Conservation (phyloP, 495 filamentous ascomycete species). For the Parathielavia appendiculata region DNA sequence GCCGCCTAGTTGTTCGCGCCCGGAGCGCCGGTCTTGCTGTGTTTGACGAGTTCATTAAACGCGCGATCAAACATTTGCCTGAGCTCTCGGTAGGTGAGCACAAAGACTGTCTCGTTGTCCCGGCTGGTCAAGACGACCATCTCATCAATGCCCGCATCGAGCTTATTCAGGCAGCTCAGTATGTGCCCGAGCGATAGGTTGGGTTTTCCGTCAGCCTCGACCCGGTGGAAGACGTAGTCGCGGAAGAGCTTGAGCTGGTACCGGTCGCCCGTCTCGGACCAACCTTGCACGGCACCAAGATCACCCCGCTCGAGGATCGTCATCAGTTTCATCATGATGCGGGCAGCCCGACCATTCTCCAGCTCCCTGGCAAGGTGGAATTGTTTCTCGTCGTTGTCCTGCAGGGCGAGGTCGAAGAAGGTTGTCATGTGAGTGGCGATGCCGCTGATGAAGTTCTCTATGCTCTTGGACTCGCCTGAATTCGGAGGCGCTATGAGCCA, state of each 20-base stretch:
- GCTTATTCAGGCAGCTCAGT: conserved; percentile 74
- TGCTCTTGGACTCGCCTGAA: conserved; percentile 53
- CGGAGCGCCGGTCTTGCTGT: conserved; percentile 31
- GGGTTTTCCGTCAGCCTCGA: conserved; percentile 74
- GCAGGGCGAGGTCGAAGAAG: conserved; percentile 67
- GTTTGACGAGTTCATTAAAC: conserved; percentile 73
- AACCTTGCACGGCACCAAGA: conserved; percentile 64
- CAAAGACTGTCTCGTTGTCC: conserved; percentile 79
- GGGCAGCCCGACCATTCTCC: conserved; percentile 83
- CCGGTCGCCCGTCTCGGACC: conserved; percentile 87
- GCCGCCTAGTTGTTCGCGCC: conserved; percentile 23
- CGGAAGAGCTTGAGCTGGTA: conserved; percentile 90
- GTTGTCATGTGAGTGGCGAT: conserved; percentile 68
- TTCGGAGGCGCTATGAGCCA: conserved; percentile 65
- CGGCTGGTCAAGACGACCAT: conserved; percentile 77
- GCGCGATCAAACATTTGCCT: conserved; percentile 71
- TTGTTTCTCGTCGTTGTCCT: conserved; percentile 59
- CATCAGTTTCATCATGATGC: conserved; percentile 76
- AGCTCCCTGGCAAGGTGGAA: conserved; percentile 68
- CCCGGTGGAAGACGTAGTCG: conserved; percentile 95
- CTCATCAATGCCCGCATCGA: conserved; percentile 87
- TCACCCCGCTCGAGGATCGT: conserved; percentile 86
- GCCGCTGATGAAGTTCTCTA: conserved; percentile 69
- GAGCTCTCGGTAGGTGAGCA: conserved; percentile 82
- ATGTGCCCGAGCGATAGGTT: conserved; percentile 82